Evolutionary conservation across 139 green algal genomes (phyloP), one percentile per base, ranked within the genome.

Genomic region (Desmodesmus armatus): DNA sequence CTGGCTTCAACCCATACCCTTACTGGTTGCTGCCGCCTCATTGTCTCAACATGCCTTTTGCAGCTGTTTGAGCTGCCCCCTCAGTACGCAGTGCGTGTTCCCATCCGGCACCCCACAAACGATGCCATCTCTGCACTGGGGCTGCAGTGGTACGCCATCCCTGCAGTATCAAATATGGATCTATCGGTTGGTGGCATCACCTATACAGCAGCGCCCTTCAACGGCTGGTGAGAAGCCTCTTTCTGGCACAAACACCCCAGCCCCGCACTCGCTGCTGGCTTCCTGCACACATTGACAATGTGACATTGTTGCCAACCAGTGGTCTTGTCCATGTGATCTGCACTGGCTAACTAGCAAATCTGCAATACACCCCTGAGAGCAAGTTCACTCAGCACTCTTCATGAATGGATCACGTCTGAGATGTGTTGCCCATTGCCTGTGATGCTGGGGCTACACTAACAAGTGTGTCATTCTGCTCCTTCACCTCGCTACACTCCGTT

Each of bases 161-260:
- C 89, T 27, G 83, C 73, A 31, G 89, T 93, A 23, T 71, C 41
- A 21, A 83, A 84, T 65, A 78, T 91, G 37, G 85, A 91, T 70
- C 44, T 93, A n/a, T 78, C 65, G 35, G 43, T 93, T 17, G 90
- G 90, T 6, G 90, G 90, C 5, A 47, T 93, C 29, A 80, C 40
- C 13, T 93, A 90, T 79, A 93, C 90, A 21, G 89, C 70, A 21
- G 47, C 62, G 29, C 90, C 90, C 35, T 93, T 93, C 82, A 92
- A 89, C 49, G 90, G 90, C 35, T 91, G 88, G 88, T 87, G 79
- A 35, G 17, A 62, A 2, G 27, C 11, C 43, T 6, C 29, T 21
- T 49, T 49, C 25, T 37, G 35, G 69, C 69, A 33, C 69, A 21
- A n/a, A n/a, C n/a, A n/a, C n/a, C n/a, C n/a, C 69, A 49, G 35